A percentile compares a stretch with the other conserved stretches of the same genome.
Conservation (phyloP, 2,329 filamentous ascomycete genomes). For the Fusarium papillatum region DNA sequence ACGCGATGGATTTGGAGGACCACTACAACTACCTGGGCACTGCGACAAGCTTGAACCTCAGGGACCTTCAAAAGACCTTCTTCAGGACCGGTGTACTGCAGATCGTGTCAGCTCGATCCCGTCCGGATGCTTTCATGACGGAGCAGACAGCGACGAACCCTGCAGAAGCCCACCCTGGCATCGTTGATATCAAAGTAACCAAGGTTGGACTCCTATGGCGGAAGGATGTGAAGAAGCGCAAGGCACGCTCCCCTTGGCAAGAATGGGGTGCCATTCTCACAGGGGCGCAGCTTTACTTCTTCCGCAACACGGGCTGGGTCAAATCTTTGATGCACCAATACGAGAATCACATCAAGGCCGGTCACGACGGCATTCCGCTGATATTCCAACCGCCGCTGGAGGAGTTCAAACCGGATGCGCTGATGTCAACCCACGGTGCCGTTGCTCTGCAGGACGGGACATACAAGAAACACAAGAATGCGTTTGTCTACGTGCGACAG, state of each 20-base stretch:
- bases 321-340: conserved; percentile 92
- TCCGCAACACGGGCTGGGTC: conserved; percentile 93
- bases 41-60: conserved; percentile 80
- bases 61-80: conserved; percentile 88
- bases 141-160: conserved; percentile 89
- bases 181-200: conserved; percentile 97
- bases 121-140: conserved; percentile 95
- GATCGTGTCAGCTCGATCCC: conserved; percentile 93
- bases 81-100: conserved; percentile 93
- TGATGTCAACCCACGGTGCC: conserved; percentile 94
- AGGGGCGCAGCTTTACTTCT: conserved; percentile 97
- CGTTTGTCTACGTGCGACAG: conserved; percentile 91
- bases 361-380: conserved; percentile 81
- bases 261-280: conserved; percentile 98
- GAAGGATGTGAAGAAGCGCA: conserved; percentile 94
- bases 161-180: conserved; percentile 87
- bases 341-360: conserved; percentile 84
- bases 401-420: conserved; percentile 92
- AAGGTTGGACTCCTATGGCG: conserved; percentile 97
- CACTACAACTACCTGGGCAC: conserved; percentile 91
- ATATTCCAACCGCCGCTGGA: conserved; percentile 92
- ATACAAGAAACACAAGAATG: conserved; percentile 96
- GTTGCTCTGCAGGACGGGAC: conserved; percentile 88
- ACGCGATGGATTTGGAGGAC: conserved; percentile 94
- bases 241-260: conserved; percentile 95